A percentile compares a stretch with the other conserved stretches of the same genome.
These are phyloP conservation scores for Jamesozyma hellenica DNA, from an alignment of 805 yeast species.

Conservation along the genomic window DNA sequence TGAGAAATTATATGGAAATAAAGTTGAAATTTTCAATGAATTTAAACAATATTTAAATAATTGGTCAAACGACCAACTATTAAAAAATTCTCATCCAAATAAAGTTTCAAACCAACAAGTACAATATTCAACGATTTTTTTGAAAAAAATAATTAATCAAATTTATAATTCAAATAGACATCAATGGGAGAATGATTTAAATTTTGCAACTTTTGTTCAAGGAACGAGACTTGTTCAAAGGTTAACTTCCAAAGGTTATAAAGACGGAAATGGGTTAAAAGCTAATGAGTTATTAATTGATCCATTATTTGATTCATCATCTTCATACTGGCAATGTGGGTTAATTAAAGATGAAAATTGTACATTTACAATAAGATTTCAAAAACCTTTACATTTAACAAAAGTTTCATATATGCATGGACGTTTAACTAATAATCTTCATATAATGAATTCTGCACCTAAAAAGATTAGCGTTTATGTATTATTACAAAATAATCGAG, in stretches of 20 bases:
- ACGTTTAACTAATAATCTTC: slow-evolving; percentile 29
- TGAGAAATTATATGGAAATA: slow-evolving; percentile 18
- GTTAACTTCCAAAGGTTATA: slow-evolving; percentile 28
- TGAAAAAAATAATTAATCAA: slow-evolving; percentile 21
- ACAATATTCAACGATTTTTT: slow-evolving; percentile 20
- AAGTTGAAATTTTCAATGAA: slow-evolving; percentile 22
- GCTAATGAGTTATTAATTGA: slow-evolving; percentile 23
- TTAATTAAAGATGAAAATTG: slow-evolving; percentile 19
- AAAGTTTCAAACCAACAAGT: slow-evolving; percentile 6
- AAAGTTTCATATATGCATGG: slow-evolving; percentile 31
- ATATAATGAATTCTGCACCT: slow-evolving; percentile 34
- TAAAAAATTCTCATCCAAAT: too few species aligned
- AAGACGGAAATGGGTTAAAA: slow-evolving; percentile 18
- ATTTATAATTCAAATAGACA: slow-evolving; percentile 27
- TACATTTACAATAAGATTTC: slow-evolving; percentile 30
- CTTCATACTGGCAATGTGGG: slow-evolving; percentile 28
- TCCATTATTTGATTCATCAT: slow-evolving; percentile 11
- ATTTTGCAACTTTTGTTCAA: slow-evolving; percentile 27
- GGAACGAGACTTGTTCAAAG: slow-evolving; percentile 33
- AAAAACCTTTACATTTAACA: slow-evolving; percentile 32
- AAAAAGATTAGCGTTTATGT: slow-evolving; percentile 27
- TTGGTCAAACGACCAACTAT: slow-evolving; percentile 1
- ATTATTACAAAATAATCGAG: slow-evolving; percentile 10
- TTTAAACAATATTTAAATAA: slow-evolving; percentile 9
- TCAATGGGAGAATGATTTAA: slow-evolving; percentile 29